Base-by-base conservation (phyloP, 345 rosid genomes). In the Combretum micranthum region DNA sequence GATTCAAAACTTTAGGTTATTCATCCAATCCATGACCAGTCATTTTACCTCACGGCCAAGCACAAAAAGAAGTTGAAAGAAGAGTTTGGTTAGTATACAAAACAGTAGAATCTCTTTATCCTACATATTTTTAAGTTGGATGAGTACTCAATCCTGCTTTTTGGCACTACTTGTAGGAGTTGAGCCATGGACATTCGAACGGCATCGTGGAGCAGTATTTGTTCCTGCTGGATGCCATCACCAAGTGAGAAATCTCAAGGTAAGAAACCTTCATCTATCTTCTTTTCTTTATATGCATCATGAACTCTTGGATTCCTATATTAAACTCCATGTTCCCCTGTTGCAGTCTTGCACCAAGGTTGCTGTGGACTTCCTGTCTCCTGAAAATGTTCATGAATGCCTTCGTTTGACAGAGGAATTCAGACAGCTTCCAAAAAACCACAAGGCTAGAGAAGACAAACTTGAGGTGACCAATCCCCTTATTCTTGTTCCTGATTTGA, bases 221-320 rank as follows among this genome's bases (percentile, higher is more conserved):
- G 88, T 92, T 60, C 98, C 98, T 0, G 97, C 96, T 1, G 98
- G 98, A 45, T 92, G 98, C 64, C 97, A 96, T 4, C 99, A 93
- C 70, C 99, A 93, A 82, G 99, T n/a, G 45, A 80, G 99, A 57
- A 93, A 93, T 69, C 83, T 89, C 44, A 85, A 78, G 97, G 98
- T 86, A 67, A 52, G 19, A 19, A 26, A 32, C 1, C 1, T 47
- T 19, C 16, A 19, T 37, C 21, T 15, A 16, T 43, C 17, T 20
- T 4, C 5, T n/a, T 12, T 26, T 46, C 1, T 59, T 22, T 12
- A 4, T 25, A n/a, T 46, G 16, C 7, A 26, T 42, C 50, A 51
- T 15, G 42, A 19, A 16, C 16, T 37, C 20, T 25, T 44, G 56
- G 55, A 20, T 44, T 14, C 52, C 5, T 52, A 12, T 60, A 17